A percentile compares a stretch with the other conserved stretches of the same genome.
Conservation (phyloP, 2,329 filamentous ascomycete genomes). For the Fusarium burgessii region DNA sequence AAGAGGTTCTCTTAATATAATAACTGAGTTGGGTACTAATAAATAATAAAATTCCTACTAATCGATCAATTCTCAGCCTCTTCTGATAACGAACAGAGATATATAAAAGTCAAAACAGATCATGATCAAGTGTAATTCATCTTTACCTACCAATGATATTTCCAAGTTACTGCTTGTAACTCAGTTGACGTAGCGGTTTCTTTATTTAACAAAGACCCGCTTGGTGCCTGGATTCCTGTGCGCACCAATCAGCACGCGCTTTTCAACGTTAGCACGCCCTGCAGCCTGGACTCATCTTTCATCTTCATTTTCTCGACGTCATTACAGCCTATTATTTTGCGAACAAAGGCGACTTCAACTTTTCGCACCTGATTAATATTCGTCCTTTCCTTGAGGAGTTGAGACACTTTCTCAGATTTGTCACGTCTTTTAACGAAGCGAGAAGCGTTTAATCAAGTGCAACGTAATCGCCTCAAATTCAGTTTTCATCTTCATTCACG, state of each 20-base stretch:
- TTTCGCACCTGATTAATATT: background rate
- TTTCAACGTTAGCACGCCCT: conserved; percentile 6
- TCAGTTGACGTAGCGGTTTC: background rate
- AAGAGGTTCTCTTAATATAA: too few species aligned
- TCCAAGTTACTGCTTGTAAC: background rate
- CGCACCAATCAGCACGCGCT: conserved; percentile 30
- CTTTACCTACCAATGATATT: background rate
- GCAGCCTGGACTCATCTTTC: conserved; percentile 18
- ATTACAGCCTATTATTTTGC: conserved; percentile 11
- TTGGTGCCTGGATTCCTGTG: conserved; percentile 27
- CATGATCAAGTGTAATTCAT: background rate
- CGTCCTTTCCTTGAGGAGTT: background rate
- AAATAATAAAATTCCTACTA: background rate
- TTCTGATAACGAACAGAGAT: too few species aligned
- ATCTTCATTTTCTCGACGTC: conserved; percentile 33
- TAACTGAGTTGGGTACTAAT: too few species aligned
- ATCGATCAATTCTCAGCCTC: background rate
- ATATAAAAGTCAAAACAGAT: background rate
- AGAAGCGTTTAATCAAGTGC: background rate
- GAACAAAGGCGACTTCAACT: background rate
- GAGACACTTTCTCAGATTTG: too few species aligned
- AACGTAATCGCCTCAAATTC: conserved; percentile 6
- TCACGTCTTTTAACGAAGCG: background rate
- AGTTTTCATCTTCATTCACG: conserved; percentile 11
- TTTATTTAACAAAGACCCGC: conserved; percentile 5